Evolutionary conservation across 257 asterid species (phyloP), one percentile per base, ranked within the genome.

Genomic region (Osmanthus fragrans): DNA sequence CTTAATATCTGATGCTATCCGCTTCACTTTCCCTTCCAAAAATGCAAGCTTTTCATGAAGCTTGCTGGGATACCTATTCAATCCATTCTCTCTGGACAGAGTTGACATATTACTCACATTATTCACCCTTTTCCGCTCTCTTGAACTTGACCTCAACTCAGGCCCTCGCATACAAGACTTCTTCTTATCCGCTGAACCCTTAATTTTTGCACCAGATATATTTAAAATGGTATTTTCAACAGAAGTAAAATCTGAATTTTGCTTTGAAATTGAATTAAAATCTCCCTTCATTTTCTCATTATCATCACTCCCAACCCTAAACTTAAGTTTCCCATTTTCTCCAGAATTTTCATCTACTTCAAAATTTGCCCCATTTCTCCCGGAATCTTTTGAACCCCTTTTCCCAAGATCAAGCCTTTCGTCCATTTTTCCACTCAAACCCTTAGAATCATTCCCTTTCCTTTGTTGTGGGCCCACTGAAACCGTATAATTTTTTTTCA

Each of bases 1-100:
- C 87, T 92, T 89, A 73, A 92, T 91, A 81, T 92, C 96, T 0
- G 92, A 77, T 5, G 97, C 94, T 80, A 92, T 91, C 83, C 92
- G 86, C 83, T 87, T 89, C 80, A 92, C 97, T 78, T 91, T 92
- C 36, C 96, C 96, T 87, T 92, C 97, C 83, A 92, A 78, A 81
- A 84, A 87, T 0, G 96, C 95, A 76, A 92, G 97, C 85, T 92
- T 92, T 77, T 91, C 96, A 0, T 87, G 95, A 49, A 92, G 85
- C 81, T 91, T 88, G 79, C 93, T 91, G 0, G 90, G 88, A 71
- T 87, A 82, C 84, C 89, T 89, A 66, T 78, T 84, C 32, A 51
- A 74, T 29, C 84, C 70, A 75, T 81, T 85, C 77, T 76, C 89
- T 79, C 76, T 79, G 13, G 79, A 72, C 42, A 71, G 32, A 23